Conservation (phyloP, 768 basidiomycete genomes). For the Kwoniella newhampshirensis region DNA sequence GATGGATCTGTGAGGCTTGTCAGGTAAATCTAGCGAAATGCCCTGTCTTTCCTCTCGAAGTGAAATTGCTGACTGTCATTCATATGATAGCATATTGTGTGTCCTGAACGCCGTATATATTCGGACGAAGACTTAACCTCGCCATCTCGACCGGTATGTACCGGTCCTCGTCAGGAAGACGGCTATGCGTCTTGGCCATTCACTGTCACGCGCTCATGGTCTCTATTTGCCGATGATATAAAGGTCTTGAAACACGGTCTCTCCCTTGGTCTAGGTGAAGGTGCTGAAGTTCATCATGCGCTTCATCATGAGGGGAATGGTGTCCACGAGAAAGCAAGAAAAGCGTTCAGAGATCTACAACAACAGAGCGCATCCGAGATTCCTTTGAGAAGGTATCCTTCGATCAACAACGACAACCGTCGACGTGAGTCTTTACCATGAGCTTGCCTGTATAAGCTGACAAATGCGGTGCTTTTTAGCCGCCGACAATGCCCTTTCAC, state of each 20-base stretch:
- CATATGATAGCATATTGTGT: constrained; percentile 7
- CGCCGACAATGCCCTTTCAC: constrained; percentile 30
- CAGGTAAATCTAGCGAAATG: constrained; percentile 22
- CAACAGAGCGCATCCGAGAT: constrained; percentile 19
- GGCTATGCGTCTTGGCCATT: constrained; percentile 25
- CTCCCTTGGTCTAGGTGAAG: constrained; percentile 9
- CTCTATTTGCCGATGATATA: constrained; percentile 30
- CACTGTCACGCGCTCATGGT: constrained; percentile 10
- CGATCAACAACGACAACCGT: background rate
- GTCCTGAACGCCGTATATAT: constrained; percentile 20
- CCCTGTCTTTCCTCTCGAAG: too few relatives aligned
- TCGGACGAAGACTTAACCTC: constrained; percentile 14
- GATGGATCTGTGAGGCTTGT: constrained; percentile 49
- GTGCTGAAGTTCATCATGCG: constrained; percentile 32
- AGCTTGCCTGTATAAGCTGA: background rate
- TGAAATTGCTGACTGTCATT: too few relatives aligned
- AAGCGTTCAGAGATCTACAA: constrained; percentile 18
- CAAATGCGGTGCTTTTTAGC: constrained; percentile 21
- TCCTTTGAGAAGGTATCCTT: constrained; percentile 20
- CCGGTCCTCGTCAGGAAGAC: constrained; percentile 32
- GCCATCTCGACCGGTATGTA: constrained; percentile 28
- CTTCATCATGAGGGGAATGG: constrained; percentile 24
- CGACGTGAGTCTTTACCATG: constrained; percentile 22
- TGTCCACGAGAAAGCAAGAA: constrained; percentile 1
- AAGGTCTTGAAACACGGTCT: constrained; percentile 36